phyloP scores from a whole-genome alignment of 345 rosid species.

The Rhodamnia rubescens region DNA sequence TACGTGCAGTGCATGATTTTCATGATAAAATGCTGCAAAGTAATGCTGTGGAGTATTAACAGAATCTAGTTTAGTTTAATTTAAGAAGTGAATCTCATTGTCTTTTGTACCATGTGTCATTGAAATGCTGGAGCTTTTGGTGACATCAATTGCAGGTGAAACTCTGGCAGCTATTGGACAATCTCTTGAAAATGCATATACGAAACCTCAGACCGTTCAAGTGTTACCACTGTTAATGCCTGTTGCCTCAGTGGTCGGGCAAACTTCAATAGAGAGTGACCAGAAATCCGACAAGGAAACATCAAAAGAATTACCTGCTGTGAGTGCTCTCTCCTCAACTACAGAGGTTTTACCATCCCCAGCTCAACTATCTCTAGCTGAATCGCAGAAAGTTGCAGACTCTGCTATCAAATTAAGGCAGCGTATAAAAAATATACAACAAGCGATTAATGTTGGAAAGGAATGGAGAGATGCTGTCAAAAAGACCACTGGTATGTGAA shows the following conservation, averaged over 20 bases:
- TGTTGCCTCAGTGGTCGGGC: neutral
- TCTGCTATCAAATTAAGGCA: neutral
- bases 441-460: neutral
- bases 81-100: neutral
- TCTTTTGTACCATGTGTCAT: neutral
- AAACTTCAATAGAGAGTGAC: neutral
- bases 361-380: conserved; percentile 8
- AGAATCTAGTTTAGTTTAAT: neutral
- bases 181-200: neutral
- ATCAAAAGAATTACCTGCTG: conserved; percentile 6
- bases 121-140: neutral
- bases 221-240: neutral
- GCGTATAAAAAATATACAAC: neutral
- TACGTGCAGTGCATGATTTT: neutral
- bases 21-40: neutral
- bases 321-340: neutral
- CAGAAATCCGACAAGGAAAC: neutral
- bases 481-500: conserved; percentile 10
- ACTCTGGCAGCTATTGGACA: neutral
- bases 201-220: neutral
- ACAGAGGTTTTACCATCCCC: conserved; percentile 7
- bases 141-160: neutral
- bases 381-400: conserved; percentile 6
- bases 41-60: neutral
- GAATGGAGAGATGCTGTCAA: conserved; percentile 3